Percentiles rank a stretch among this genome's conserved stretches.
phyloP scores from a whole-genome alignment of 768 basidiomycete species.

The Auricularia heimuer region DNA sequence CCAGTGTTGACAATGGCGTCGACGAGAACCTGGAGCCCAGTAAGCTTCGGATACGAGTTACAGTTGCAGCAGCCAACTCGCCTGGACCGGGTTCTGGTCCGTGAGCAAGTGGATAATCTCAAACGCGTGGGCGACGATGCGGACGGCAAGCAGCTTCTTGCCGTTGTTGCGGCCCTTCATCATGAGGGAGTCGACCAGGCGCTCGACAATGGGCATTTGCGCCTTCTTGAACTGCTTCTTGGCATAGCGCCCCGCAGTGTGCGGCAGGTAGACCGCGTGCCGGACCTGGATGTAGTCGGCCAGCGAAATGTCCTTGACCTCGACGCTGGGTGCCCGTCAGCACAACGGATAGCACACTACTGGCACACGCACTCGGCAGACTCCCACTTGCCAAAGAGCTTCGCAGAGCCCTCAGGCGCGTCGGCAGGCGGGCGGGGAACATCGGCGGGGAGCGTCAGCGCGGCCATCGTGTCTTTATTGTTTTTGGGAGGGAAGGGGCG shows the following conservation, averaged over 20 bases:
- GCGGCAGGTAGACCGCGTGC: conserved; percentile 93
- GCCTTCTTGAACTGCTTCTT: conserved; percentile 99
- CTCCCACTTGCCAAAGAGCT: conserved; percentile 99
- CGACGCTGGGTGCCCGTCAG: conserved; percentile 50
- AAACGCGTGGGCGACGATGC: conserved; percentile 98
- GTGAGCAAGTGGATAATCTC: conserved; percentile 99
- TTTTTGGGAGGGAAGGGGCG: neutral
- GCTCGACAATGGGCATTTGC: conserved; percentile 99
- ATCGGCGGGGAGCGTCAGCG: conserved; percentile 63
- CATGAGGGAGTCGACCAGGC: conserved; percentile 98
- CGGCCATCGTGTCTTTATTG: neutral
- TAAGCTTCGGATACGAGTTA: neutral
- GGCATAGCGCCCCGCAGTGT: conserved; percentile 98
- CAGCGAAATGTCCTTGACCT: conserved; percentile 98
- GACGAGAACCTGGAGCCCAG: conserved; percentile 61
- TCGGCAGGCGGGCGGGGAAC: conserved; percentile 73
- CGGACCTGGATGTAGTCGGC: conserved; percentile 99
- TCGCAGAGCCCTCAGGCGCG: conserved; percentile 42
- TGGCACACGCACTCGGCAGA: conserved; percentile 75
- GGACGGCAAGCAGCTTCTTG: conserved; percentile 97
- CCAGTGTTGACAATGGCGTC: conserved; percentile 99
- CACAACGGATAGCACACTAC: neutral
- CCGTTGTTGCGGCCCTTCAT: conserved; percentile 99
- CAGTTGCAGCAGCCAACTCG: conserved; percentile 23
- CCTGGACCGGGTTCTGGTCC: conserved; percentile 99